These are phyloP conservation scores for Trichoderma harzianum DNA, from an alignment of 2,329 filamentous ascomycete genomes.

Conservation along the genomic window DNA sequence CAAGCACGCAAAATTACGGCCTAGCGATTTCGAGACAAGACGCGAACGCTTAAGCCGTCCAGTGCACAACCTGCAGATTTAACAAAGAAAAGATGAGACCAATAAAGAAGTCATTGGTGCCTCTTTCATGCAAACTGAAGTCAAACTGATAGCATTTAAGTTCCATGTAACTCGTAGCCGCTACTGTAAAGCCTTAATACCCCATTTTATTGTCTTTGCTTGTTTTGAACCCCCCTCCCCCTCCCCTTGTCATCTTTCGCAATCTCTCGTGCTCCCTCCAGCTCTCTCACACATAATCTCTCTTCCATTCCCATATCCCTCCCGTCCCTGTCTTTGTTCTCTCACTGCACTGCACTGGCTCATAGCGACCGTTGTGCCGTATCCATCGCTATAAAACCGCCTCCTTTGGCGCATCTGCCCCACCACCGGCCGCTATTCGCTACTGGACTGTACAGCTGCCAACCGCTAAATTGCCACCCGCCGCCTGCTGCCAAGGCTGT, in stretches of 20 bases:
- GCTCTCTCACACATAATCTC: not conserved
- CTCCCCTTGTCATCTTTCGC: conserved; percentile 1
- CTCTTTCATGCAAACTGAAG: not conserved
- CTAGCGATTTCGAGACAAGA: not conserved
- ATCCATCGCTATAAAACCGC: not conserved
- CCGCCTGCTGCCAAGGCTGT: conserved; percentile 9
- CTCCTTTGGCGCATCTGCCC: conserved; percentile 10
- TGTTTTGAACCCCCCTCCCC: not conserved
- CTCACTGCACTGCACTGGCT: not conserved
- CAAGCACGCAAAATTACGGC: not conserved
- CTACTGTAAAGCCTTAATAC: not conserved
- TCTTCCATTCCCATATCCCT: not conserved
- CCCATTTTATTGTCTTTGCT: not conserved
- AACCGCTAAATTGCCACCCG: conserved; percentile 16
- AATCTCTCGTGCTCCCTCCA: not conserved
- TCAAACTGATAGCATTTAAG: not conserved
- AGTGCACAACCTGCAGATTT: not conserved
- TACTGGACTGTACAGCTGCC: not conserved
- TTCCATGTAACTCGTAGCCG: not conserved
- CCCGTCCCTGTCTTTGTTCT: not conserved
- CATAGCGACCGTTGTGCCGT: not conserved
- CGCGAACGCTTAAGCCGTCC: not conserved
- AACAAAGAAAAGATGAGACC: not conserved
- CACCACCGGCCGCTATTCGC: not conserved
- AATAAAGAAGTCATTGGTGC: not conserved